Conservation (phyloP, 2,329 filamentous ascomycete genomes). For the Fusarium siculi region DNA sequence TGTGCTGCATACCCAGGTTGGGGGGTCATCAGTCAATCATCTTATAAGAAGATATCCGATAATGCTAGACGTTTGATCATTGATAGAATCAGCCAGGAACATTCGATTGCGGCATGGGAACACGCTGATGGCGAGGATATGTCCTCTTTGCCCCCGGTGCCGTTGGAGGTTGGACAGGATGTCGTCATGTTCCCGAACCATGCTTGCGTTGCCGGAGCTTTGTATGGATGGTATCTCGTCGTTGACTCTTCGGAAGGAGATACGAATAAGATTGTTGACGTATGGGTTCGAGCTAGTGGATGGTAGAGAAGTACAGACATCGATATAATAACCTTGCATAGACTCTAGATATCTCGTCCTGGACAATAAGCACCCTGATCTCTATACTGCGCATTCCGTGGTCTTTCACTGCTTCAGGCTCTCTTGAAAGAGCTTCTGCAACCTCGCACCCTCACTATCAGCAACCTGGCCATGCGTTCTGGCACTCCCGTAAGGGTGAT, state of each 20-base stretch:
- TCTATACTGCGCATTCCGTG: too few species aligned
- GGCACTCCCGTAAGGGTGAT: not conserved
- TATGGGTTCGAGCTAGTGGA: constrained; percentile 69
- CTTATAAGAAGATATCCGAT: not conserved
- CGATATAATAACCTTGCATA: too few species aligned
- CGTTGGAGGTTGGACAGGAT: constrained; percentile 57
- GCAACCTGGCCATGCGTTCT: not conserved
- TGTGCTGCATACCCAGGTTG: constrained; percentile 69
- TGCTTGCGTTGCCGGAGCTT: constrained; percentile 69
- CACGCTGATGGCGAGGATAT: constrained; percentile 21
- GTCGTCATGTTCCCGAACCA: constrained; percentile 70
- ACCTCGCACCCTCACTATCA: not conserved
- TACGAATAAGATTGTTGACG: constrained; percentile 61
- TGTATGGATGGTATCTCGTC: constrained; percentile 69
- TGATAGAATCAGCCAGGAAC: constrained; percentile 72
- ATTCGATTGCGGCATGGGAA: constrained; percentile 67
- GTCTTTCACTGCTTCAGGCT: too few species aligned
- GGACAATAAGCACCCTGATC: too few species aligned
- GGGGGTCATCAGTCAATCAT: constrained; percentile 63
- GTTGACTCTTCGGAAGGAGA: constrained; percentile 52
- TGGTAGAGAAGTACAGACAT: constrained; percentile 45
- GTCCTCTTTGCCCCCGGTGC: constrained; percentile 37
- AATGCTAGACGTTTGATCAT: constrained; percentile 58
- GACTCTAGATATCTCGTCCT: too few species aligned
- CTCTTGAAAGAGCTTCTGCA: not conserved